These are phyloP conservation scores for Pilatotrama ljubarskyi DNA, from an alignment of 768 basidiomycete genomes.

Conservation along the genomic window DNA sequence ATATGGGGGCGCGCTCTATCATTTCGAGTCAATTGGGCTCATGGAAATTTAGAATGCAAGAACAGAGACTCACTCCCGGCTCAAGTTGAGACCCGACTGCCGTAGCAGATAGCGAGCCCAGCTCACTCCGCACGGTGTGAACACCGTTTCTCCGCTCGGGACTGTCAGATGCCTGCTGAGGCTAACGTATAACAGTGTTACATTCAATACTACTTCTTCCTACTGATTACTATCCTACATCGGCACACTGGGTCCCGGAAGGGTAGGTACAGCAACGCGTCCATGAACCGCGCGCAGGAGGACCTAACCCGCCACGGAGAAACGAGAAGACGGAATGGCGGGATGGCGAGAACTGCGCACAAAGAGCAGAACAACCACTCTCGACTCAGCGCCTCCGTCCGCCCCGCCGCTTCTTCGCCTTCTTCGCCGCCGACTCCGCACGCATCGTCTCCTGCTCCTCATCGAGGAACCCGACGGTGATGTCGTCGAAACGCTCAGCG, in stretches of 20 bases:
- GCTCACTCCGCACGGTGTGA: no score
- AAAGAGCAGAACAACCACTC: neutral
- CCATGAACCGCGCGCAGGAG: no score
- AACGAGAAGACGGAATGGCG: no score
- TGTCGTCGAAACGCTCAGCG: conserved; percentile 38
- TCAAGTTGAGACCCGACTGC: neutral
- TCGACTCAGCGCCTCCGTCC: neutral
- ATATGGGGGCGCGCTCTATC: neutral
- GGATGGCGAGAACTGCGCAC: no score
- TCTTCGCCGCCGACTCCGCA: conserved; percentile 10
- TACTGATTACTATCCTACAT: neutral
- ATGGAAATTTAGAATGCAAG: no score
- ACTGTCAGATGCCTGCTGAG: neutral
- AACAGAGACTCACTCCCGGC: neutral
- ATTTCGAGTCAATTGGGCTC: neutral
- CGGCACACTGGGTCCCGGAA: no score
- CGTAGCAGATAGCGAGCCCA: neutral
- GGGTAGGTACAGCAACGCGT: no score
- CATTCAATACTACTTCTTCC: conserved; percentile 8
- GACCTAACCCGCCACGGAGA: no score
- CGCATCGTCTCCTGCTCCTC: conserved; percentile 32
- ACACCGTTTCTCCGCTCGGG: neutral
- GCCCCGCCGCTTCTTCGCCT: conserved; percentile 9
- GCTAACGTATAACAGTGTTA: neutral
- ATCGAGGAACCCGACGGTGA: conserved; percentile 37